Conservation (phyloP, 2,329 filamentous ascomycete genomes). For the Penicillium palitans region DNA sequence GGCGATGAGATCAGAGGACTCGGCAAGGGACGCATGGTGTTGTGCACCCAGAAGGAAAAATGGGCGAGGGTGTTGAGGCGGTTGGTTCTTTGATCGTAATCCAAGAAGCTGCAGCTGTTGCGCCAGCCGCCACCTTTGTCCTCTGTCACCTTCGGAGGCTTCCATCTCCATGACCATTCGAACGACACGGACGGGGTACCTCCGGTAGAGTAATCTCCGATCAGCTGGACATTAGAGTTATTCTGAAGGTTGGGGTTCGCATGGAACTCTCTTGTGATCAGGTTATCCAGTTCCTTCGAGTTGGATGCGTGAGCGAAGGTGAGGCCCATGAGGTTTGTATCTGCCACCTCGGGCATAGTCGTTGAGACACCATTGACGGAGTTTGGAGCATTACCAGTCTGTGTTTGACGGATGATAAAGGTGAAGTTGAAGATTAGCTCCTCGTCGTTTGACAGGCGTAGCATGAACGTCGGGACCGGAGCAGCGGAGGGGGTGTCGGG, state of each 20-base stretch:
- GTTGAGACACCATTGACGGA: conserved; percentile 54
- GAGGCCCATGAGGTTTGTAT: conserved; percentile 81
- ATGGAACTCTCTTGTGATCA: conserved; percentile 93
- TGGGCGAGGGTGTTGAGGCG: conserved; percentile 82
- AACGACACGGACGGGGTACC: conserved; percentile 84
- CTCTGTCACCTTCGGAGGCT: conserved; percentile 76
- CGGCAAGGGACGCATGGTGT: conserved; percentile 48
- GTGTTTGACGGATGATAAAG: conserved; percentile 69
- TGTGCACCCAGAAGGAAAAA: conserved; percentile 94
- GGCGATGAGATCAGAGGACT: conserved; percentile 67
- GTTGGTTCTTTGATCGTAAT: conserved; percentile 93
- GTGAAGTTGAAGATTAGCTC: conserved; percentile 92
- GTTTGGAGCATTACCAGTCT: conserved; percentile 52
- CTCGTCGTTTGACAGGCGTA: conserved; percentile 86
- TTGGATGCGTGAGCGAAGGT: conserved; percentile 91
- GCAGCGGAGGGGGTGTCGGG: conserved; percentile 61
- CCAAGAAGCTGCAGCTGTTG: conserved; percentile 94
- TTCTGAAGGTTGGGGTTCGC: conserved; percentile 97
- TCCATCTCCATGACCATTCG: conserved; percentile 97
- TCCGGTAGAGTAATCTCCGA: conserved; percentile 86
- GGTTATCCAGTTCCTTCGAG: conserved; percentile 81
- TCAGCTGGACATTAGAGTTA: conserved; percentile 89
- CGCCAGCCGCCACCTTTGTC: conserved; percentile 91
- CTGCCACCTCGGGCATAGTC: conserved; percentile 52
- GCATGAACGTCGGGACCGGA: conserved; percentile 67